phyloP scores from a whole-genome alignment of 1,284 basidiomycete species.

The Heterobasidion occidentale region DNA sequence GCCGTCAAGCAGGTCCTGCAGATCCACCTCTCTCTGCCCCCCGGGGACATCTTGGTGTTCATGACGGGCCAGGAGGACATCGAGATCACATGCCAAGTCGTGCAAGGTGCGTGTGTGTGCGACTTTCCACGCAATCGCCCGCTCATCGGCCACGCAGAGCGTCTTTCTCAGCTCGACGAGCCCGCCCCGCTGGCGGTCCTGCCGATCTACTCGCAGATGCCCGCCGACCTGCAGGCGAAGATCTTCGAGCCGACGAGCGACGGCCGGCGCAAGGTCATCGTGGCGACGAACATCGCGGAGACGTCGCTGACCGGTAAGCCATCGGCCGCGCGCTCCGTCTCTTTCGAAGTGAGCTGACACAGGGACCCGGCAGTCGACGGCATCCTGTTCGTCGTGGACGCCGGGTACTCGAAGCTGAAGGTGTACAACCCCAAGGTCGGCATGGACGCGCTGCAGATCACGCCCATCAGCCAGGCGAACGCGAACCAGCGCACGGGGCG shows the following conservation, averaged over 20 bases:
- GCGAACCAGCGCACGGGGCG: constrained; percentile 93
- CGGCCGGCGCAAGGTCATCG: constrained; percentile 93
- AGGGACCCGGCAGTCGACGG: constrained; percentile 68
- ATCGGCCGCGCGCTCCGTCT: not conserved
- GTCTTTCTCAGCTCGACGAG: constrained; percentile 86
- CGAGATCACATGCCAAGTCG: constrained; percentile 87
- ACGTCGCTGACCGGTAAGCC: constrained; percentile 84
- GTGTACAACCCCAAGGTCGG: constrained; percentile 99
- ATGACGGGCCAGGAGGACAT: constrained; percentile 99
- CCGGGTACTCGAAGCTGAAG: constrained; percentile 96
- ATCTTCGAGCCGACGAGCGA: constrained; percentile 96
- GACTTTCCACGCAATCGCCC: constrained; percentile 20
- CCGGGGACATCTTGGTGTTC: constrained; percentile 95
- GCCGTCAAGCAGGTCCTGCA: constrained; percentile 97
- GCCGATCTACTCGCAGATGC: constrained; percentile 99
- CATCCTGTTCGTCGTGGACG: constrained; percentile 94
- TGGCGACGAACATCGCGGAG: constrained; percentile 99
- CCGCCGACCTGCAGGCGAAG: constrained; percentile 95
- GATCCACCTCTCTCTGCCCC: constrained; percentile 91
- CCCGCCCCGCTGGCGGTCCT: constrained; percentile 81
- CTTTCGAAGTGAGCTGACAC: not conserved
- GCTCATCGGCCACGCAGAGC: constrained; percentile 49
- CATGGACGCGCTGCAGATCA: constrained; percentile 99
- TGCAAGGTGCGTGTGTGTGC: constrained; percentile 56
- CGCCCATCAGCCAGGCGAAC: constrained; percentile 97